phyloP scores from a whole-genome alignment of 2,329 filamentous ascomycete genomes.

The Chaetothyriales sp. region DNA sequence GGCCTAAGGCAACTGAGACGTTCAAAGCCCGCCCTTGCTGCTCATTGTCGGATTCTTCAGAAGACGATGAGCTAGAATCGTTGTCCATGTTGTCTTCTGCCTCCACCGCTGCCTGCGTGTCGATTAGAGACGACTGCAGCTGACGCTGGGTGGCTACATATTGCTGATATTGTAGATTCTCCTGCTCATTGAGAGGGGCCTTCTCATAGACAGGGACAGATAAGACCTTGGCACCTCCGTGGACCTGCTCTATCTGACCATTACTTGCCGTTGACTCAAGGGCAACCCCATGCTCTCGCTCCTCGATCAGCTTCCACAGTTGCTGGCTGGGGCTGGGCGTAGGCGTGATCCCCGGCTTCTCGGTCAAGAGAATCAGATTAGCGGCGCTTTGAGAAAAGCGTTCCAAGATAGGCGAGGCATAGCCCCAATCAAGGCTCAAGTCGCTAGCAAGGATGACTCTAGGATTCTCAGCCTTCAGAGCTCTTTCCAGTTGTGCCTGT shows the following conservation, averaged over 20 bases:
- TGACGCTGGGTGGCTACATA: conserved; percentile 81
- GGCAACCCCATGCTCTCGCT: conserved; percentile 48
- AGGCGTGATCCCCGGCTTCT: conserved; percentile 34
- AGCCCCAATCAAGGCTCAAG: conserved; percentile 82
- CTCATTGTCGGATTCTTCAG: conserved; percentile 76
- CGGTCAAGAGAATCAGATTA: conserved; percentile 78
- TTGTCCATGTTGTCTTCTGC: conserved; percentile 67
- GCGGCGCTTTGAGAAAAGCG: conserved; percentile 58
- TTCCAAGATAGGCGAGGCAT: conserved; percentile 66
- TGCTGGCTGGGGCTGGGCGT: conserved; percentile 41
- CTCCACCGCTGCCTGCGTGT: conserved; percentile 27
- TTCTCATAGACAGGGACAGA: conserved; percentile 46
- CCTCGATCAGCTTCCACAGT: conserved; percentile 68
- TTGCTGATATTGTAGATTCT: conserved; percentile 73
- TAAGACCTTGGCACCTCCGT: conserved; percentile 48
- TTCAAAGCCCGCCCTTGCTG: conserved; percentile 87
- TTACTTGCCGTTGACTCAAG: conserved; percentile 39
- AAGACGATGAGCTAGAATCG: conserved; percentile 72
- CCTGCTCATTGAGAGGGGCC: conserved; percentile 55
- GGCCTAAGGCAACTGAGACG: conserved; percentile 68
- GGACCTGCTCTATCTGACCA: conserved; percentile 51
- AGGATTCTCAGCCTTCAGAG: conserved; percentile 40
- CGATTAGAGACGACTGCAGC: conserved; percentile 63
- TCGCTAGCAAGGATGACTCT: conserved; percentile 83
- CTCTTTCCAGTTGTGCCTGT: conserved; percentile 60